Conservation (phyloP, 495 filamentous ascomycete genomes). For the Daldinia decipiens region DNA sequence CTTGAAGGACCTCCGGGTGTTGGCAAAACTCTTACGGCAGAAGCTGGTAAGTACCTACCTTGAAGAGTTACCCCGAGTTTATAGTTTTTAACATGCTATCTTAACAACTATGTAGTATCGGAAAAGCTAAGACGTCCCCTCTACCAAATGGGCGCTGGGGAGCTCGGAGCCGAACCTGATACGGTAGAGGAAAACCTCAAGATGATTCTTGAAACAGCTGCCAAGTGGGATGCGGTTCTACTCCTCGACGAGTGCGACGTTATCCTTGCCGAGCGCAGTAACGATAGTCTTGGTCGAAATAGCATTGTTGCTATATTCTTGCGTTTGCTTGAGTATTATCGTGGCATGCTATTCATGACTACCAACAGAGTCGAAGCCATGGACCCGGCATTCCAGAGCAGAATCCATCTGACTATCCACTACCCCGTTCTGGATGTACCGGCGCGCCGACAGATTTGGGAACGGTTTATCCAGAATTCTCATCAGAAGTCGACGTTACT, state of each 20-base stretch:
- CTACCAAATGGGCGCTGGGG: constrained; percentile 62
- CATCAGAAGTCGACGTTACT: constrained; percentile 24
- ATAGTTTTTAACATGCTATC: background rate
- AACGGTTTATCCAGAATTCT: constrained; percentile 44
- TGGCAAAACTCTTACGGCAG: constrained; percentile 68
- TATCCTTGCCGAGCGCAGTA: constrained; percentile 66
- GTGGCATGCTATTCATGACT: constrained; percentile 70
- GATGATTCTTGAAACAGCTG: constrained; percentile 59
- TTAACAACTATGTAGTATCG: constrained; percentile 49
- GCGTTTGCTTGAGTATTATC: constrained; percentile 62
- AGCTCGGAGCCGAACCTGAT: constrained; percentile 60
- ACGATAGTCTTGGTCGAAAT: constrained; percentile 62
- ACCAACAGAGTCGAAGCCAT: constrained; percentile 64
- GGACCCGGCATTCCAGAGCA: constrained; percentile 63
- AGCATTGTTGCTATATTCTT: constrained; percentile 65
- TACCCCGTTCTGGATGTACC: constrained; percentile 58
- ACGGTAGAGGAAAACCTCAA: constrained; percentile 62
- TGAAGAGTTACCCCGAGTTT: background rate
- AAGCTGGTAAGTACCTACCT: constrained; percentile 40
- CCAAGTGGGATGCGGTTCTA: constrained; percentile 63
- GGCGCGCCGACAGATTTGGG: constrained; percentile 51
- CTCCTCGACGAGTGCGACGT: constrained; percentile 75
- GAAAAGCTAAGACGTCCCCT: constrained; percentile 62
- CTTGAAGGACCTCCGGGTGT: constrained; percentile 66
- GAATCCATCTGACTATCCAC: constrained; percentile 62